A percentile compares a stretch with the other conserved stretches of the same genome.
Conservation (phyloP, 306 rosid species). For the Sesbania bispinosa region DNA sequence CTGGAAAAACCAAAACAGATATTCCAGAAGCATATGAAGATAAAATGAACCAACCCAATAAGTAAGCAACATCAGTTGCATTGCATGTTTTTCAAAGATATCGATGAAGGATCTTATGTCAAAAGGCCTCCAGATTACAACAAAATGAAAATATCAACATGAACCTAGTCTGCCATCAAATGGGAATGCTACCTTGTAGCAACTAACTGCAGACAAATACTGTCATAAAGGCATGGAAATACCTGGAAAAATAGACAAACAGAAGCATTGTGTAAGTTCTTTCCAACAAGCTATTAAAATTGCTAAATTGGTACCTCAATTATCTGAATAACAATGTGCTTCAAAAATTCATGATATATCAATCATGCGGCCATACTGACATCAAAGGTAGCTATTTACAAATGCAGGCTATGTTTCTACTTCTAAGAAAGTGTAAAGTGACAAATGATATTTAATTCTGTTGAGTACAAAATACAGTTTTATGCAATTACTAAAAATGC, state of each 20-base stretch:
- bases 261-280: slow-evolving; percentile 11
- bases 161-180: slow-evolving; percentile 29
- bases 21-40: slow-evolving; percentile 13
- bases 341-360: background rate
- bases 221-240: slow-evolving; percentile 96
- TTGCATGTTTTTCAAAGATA: slow-evolving; percentile 25
- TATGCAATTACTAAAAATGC: background rate
- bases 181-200: slow-evolving; percentile 27
- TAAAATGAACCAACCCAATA: slow-evolving; percentile 16
- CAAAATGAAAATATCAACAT: slow-evolving; percentile 24
- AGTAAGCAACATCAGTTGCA: slow-evolving; percentile 32
- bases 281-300: background rate
- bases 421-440: background rate
- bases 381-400: background rate
- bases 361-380: background rate
- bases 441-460: background rate
- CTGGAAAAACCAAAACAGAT: background rate
- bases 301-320: background rate
- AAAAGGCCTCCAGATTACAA: slow-evolving; percentile 26
- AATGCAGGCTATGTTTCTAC: background rate
- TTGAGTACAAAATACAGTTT: background rate
- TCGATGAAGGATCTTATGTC: slow-evolving; percentile 31
- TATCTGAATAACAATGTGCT: background rate
- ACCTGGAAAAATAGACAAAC: slow-evolving; percentile 57
- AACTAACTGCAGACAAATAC: slow-evolving; percentile 4